Percentiles rank a stretch among this genome's conserved stretches.
These are phyloP conservation scores for Harringtonia aguacate DNA, from an alignment of 2,329 filamentous ascomycete genomes.

Conservation along the genomic window DNA sequence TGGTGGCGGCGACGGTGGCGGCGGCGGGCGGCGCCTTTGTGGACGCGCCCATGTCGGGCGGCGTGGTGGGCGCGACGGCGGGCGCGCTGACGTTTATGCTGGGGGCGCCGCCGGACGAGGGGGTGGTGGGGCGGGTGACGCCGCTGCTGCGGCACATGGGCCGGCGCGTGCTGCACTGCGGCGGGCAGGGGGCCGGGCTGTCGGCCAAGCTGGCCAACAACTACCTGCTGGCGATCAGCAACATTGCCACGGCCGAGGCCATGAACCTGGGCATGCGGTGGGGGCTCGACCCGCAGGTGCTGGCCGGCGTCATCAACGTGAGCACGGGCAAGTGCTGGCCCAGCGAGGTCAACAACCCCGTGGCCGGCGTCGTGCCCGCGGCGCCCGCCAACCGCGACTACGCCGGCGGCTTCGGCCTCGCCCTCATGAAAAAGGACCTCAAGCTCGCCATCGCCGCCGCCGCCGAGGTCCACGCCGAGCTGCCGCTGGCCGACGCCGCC, in stretches of 20 bases:
- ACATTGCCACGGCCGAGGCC: conserved; percentile 60
- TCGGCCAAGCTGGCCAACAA: conserved; percentile 96
- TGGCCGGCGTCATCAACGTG: conserved; percentile 82
- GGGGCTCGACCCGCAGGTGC: conserved; percentile 49
- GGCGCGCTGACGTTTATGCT: conserved; percentile 96
- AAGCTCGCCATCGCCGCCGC: conserved; percentile 63
- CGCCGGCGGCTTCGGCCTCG: conserved; percentile 64
- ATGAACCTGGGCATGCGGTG: conserved; percentile 54
- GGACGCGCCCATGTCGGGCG: conserved; percentile 94
- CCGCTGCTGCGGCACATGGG: conserved; percentile 74
- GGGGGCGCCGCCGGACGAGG: conserved; percentile 53
- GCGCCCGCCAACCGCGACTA: conserved; percentile 71
- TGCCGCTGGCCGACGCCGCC: conserved; percentile 54
- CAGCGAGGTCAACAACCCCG: conserved; percentile 90
- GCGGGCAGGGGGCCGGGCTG: conserved; percentile 72
- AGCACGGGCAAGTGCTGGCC: conserved; percentile 96
- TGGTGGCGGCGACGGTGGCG: conserved; percentile 59
- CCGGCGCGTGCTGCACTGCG: conserved; percentile 74
- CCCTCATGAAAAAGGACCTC: conserved; percentile 73
- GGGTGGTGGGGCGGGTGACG: conserved; percentile 53
- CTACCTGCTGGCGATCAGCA: conserved; percentile 89
- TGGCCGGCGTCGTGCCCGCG: conserved; percentile 68
- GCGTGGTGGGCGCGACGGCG: conserved; percentile 80
- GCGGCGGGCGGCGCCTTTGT: conserved; percentile 56
- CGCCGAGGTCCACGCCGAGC: conserved; percentile 50